These are phyloP conservation scores for Tolypocladium tundrense DNA, from an alignment of 2,329 filamentous ascomycete species.

Conservation along the genomic window DNA sequence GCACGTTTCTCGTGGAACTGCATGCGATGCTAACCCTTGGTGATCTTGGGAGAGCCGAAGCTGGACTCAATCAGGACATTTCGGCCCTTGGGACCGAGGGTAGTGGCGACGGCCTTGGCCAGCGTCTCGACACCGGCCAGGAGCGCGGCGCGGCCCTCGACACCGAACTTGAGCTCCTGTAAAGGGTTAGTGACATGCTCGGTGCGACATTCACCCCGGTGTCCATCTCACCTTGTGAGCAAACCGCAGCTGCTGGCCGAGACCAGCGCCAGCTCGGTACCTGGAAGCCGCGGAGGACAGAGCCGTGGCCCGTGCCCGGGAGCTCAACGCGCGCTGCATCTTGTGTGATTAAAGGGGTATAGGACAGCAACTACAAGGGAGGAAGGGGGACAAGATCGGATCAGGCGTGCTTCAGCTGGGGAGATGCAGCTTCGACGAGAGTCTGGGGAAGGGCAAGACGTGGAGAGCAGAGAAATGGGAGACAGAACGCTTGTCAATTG, in stretches of 20 bases:
- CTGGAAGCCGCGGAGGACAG: slow-evolving; percentile 59
- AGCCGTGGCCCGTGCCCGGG: slow-evolving; percentile 68
- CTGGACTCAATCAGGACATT: slow-evolving; percentile 98
- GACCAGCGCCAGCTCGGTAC: slow-evolving; percentile 52
- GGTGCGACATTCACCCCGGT: background rate
- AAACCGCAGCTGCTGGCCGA: slow-evolving; percentile 86
- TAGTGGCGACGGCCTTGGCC: slow-evolving; percentile 90
- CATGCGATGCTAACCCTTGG: slow-evolving; percentile 62
- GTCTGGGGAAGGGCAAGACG: slow-evolving; percentile 2
- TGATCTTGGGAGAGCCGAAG: slow-evolving; percentile 99
- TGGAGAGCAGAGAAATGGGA: slow-evolving; percentile 1
- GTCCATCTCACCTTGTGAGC: slow-evolving; percentile 73
- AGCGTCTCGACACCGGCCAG: slow-evolving; percentile 94
- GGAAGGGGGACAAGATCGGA: background rate
- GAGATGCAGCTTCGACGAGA: slow-evolving; percentile 3
- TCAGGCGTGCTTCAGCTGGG: slow-evolving; percentile 1
- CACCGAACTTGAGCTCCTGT: slow-evolving; percentile 96
- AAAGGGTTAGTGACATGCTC: background rate
- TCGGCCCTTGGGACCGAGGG: slow-evolving; percentile 92
- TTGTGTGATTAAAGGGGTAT: slow-evolving; percentile 27
- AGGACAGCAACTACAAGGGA: slow-evolving; percentile 15
- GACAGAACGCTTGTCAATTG: slow-evolving; percentile 8
- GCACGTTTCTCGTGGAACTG: background rate
- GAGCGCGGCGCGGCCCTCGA: slow-evolving; percentile 81
- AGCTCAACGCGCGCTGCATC: slow-evolving; percentile 95